Evolutionary conservation across 2,329 filamentous ascomycete genomes (phyloP), one percentile per base, ranked within the genome.

Genomic region (Chaetomium olivaceum): DNA sequence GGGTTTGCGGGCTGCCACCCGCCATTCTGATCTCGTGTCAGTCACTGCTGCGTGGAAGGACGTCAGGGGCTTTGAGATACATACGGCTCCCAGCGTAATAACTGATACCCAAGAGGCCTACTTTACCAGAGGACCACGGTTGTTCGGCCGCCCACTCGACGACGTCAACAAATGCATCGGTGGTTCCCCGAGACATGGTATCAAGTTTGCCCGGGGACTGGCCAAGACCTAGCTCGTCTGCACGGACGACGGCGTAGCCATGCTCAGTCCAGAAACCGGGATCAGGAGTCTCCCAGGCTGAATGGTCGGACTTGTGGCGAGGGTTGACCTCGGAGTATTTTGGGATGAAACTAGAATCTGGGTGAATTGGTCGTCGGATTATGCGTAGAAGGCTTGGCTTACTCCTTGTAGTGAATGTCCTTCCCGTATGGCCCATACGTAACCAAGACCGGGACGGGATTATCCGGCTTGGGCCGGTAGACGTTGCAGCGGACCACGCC

Each of bases 371-470:
- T 23, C 6, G 23, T 16, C 27, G 16, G 7, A 4, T 43, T 39
- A 6, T 11, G 4, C n/a, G 6, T 19, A 2, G 23, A 16, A 16
- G 27, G n/a, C n/a, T 55, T 48, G n/a, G 21, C 63, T 62, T 36
- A 67, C 67, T 64, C 63, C n/a, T 67, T 62, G 73, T 91, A 91
- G 23, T 81, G 84, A 43, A 91, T 89, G 70, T 91, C 89, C 70
- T 92, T 91, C 55, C 89, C 89, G 68, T 91, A 91, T 0, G 89
- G 89, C 0, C 89, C 89, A 69, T 91, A 91, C 0, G 89, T 91
- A 2, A 89, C 85, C 9, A 91, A 74, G 0, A 90, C 88, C 0
- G 89, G 89, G 21, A 59, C 63, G 12, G 60, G 61, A 51, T 66
- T 54, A 16, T 62, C 51, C 2, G 60, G 39, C 14, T 72, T 70